Conservation (phyloP, 345 rosid species). For the Geranium brycei region DNA sequence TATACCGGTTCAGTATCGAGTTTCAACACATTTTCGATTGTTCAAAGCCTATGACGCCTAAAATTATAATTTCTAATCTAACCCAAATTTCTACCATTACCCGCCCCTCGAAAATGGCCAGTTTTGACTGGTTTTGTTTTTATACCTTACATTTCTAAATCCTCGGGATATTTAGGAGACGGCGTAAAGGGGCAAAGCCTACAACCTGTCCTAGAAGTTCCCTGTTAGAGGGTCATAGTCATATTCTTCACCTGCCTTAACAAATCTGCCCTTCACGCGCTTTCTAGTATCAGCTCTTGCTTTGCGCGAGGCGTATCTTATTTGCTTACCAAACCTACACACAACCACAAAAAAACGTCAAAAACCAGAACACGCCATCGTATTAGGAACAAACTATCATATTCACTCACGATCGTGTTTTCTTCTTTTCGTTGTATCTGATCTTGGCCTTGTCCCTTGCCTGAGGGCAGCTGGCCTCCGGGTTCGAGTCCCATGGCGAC, state of each 20-base stretch:
- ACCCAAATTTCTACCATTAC: too few relatives aligned
- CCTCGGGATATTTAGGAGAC: too few relatives aligned
- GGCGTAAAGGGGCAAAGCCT: not conserved
- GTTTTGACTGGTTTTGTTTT: too few relatives aligned
- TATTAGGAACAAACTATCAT: not conserved
- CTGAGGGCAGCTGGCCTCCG: slow-evolving; percentile 46
- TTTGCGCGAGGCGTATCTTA: slow-evolving; percentile 78
- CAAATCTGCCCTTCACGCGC: slow-evolving; percentile 87
- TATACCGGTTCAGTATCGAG: too few relatives aligned
- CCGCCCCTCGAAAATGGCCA: too few relatives aligned
- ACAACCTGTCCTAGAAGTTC: slow-evolving; percentile 13
- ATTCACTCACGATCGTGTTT: slow-evolving; percentile 53
- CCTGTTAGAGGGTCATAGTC: slow-evolving; percentile 54
- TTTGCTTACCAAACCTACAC: slow-evolving; percentile 69
- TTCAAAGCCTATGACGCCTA: too few relatives aligned
- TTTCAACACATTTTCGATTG: too few relatives aligned
- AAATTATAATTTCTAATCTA: too few relatives aligned
- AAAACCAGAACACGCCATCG: too few relatives aligned
- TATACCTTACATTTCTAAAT: too few relatives aligned
- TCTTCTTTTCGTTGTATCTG: slow-evolving; percentile 75
- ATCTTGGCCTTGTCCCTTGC: slow-evolving; percentile 68
- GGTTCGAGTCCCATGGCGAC: slow-evolving; percentile 66
- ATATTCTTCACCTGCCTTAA: slow-evolving; percentile 72
- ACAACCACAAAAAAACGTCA: too few relatives aligned
- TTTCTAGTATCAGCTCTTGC: slow-evolving; percentile 91